Conservation (phyloP, 805 yeast species). For the Ogataea dorogensis region DNA sequence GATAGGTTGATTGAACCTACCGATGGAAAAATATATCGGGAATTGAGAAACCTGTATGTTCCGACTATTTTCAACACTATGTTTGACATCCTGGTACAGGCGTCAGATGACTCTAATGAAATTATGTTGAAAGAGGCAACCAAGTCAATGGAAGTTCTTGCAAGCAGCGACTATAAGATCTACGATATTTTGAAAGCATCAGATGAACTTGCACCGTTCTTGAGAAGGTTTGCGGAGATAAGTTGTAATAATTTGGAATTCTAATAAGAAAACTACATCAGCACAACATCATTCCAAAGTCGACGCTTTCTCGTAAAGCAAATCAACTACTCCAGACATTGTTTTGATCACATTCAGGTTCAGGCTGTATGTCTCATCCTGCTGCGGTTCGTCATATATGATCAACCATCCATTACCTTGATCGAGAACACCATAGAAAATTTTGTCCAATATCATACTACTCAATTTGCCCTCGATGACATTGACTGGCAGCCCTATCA, state of each 20-base stretch:
- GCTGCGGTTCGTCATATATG: slow-evolving; percentile 83
- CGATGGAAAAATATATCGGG: slow-evolving; percentile 44
- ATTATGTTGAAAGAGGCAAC: slow-evolving; percentile 54
- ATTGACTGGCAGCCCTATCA: slow-evolving; percentile 81
- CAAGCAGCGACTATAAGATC: slow-evolving; percentile 62
- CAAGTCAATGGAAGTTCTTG: slow-evolving; percentile 58
- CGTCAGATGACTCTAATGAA: slow-evolving; percentile 37
- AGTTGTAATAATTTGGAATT: slow-evolving; percentile 35
- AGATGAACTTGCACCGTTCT: slow-evolving; percentile 38
- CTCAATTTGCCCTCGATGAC: slow-evolving; percentile 93
- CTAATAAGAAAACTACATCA: slow-evolving; percentile 42
- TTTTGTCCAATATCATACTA: slow-evolving; percentile 94
- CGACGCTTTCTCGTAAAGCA: slow-evolving; percentile 90
- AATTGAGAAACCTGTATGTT: slow-evolving; percentile 64
- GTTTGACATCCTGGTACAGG: slow-evolving; percentile 52
- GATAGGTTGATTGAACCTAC: slow-evolving; percentile 16
- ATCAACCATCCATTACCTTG: slow-evolving; percentile 98
- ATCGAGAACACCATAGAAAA: slow-evolving; percentile 94
- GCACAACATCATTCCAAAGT: slow-evolving; percentile 54
- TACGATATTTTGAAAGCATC: slow-evolving; percentile 62
- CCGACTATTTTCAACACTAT: slow-evolving; percentile 72
- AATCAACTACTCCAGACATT: slow-evolving; percentile 84
- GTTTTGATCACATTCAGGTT: slow-evolving; percentile 83
- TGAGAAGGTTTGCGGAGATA: slow-evolving; percentile 58
- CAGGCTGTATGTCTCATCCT: slow-evolving; percentile 85